Conservation (phyloP, 1,284 basidiomycete species). For the Agroathelia rolfsii region DNA sequence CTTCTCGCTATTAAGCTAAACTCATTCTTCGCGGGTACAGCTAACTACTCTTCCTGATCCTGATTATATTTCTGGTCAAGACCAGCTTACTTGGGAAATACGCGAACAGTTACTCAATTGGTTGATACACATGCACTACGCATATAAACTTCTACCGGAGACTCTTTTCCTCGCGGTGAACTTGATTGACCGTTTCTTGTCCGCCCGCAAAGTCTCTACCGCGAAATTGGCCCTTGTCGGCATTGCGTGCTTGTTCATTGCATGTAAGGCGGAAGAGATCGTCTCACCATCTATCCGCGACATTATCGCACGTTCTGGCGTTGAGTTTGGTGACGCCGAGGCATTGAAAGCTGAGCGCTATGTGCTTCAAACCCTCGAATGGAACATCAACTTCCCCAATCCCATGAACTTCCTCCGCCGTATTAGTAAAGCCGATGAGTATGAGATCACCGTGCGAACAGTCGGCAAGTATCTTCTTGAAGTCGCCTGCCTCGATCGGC, state of each 20-base stretch:
- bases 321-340: constrained; percentile 78
- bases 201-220: constrained; percentile 80
- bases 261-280: constrained; percentile 95
- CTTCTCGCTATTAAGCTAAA: no score
- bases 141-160: constrained; percentile 90
- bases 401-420: constrained; percentile 89
- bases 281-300: constrained; percentile 83
- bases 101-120: constrained; percentile 93
- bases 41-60: constrained; percentile 77
- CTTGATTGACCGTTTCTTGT: constrained; percentile 95
- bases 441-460: constrained; percentile 85
- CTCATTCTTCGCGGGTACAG: no score
- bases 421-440: constrained; percentile 93
- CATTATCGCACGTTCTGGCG: constrained; percentile 85
- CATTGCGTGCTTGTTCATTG: constrained; percentile 87
- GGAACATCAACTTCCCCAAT: constrained; percentile 88
- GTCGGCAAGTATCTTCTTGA: constrained; percentile 92
- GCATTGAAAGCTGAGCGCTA: constrained; percentile 93
- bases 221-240: constrained; percentile 94
- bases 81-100: constrained; percentile 90
- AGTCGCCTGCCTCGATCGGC: constrained; percentile 83
- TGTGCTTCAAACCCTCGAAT: constrained; percentile 85
- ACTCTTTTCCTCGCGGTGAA: constrained; percentile 93
- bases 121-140: constrained; percentile 93
- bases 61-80: constrained; percentile 86